Conservation (phyloP, 495 filamentous ascomycete species). For the Astrocystis sublimbata region DNA sequence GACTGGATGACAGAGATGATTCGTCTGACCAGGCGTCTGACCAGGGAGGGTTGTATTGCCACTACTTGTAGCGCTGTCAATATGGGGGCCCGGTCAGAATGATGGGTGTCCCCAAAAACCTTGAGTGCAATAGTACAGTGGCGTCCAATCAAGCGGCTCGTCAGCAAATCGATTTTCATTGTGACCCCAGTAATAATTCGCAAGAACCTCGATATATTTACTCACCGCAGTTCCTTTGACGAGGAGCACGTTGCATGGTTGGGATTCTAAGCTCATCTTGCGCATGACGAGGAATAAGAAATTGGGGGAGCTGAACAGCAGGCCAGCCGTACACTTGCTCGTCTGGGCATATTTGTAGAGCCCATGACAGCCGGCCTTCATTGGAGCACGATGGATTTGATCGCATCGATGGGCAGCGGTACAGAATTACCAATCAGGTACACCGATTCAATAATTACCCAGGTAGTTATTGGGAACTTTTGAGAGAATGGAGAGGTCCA, state of each 20-base stretch:
- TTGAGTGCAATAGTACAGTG: constrained; percentile 1
- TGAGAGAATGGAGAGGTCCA: background rate
- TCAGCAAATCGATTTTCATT: constrained; percentile 8
- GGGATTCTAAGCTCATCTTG: constrained; percentile 4
- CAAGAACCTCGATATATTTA: background rate
- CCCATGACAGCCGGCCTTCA: background rate
- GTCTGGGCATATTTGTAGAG: too few relatives aligned
- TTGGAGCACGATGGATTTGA: background rate
- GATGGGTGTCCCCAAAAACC: background rate
- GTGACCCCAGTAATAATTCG: background rate
- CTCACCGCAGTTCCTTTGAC: background rate
- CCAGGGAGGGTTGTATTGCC: constrained; percentile 15
- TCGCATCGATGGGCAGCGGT: background rate
- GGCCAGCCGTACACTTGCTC: background rate
- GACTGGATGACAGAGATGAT: constrained; percentile 19
- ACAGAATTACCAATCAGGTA: too few relatives aligned
- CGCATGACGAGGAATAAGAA: background rate
- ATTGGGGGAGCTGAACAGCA: constrained; percentile 13
- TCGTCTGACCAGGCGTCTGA: constrained; percentile 15
- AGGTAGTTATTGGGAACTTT: background rate
- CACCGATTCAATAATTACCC: too few relatives aligned
- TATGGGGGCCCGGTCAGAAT: background rate
- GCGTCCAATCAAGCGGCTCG: constrained; percentile 15
- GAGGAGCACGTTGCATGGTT: background rate
- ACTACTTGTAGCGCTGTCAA: constrained; percentile 2